phyloP scores from a whole-genome alignment of 1,139 yeast species.

The Saccharomyces hybrid region DNA sequence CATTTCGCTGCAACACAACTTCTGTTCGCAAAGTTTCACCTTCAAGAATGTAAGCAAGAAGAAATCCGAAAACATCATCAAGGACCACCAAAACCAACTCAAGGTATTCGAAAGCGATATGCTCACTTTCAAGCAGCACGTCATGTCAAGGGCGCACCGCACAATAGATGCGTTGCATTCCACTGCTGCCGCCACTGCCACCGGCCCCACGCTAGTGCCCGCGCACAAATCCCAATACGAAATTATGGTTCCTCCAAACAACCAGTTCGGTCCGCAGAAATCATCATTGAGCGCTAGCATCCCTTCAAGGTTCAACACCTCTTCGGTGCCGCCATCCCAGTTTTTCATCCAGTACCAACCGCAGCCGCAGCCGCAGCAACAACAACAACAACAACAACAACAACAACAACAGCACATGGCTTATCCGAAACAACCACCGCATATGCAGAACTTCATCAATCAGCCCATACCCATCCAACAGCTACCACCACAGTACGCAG shows the following conservation, averaged over 20 bases:
- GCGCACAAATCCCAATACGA: not conserved
- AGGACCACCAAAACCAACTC: not conserved
- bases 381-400: too few relatives aligned
- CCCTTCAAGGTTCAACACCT: not conserved
- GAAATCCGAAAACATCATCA: not conserved
- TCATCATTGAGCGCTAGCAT: constrained; percentile 4
- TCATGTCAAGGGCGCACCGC: not conserved
- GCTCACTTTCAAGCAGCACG: not conserved
- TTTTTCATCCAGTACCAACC: not conserved
- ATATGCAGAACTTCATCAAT: not conserved
- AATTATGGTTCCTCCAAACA: not conserved
- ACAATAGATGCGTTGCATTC: not conserved
- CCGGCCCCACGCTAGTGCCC: not conserved
- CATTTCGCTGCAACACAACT: not conserved
- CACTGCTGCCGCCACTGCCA: not conserved
- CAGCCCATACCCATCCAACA: not conserved
- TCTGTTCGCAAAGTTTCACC: not conserved
- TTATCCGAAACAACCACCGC: not conserved
- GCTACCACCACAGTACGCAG: not conserved
- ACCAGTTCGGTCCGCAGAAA: not conserved
- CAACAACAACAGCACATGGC: not conserved
- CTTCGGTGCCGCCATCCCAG: not conserved
- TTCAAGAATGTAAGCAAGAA: not conserved
- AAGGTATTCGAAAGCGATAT: not conserved
- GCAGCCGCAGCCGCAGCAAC: constrained; percentile 5